Percentiles rank a stretch among this genome's conserved stretches.
Conservation (phyloP, 352 stramenopile species). For the Pythium biforme region DNA sequence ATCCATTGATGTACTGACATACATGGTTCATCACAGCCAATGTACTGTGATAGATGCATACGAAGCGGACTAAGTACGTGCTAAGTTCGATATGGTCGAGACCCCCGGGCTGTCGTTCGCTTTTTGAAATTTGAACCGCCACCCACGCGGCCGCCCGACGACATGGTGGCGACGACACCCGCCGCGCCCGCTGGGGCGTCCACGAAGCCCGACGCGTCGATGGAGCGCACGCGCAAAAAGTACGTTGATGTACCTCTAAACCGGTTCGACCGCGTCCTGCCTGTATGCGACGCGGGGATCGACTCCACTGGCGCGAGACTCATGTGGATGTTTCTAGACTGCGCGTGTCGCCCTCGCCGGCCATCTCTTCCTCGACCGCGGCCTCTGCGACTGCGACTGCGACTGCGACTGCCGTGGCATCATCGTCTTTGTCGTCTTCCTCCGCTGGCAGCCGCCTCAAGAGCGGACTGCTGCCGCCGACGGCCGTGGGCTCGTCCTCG, state of each 20-base stretch:
- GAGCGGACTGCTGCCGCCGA: conserved; percentile 20
- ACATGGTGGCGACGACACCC: conserved; percentile 6
- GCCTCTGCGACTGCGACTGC: too few species aligned
- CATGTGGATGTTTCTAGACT: too few species aligned
- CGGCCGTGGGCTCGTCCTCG: not conserved
- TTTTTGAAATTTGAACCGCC: conserved; percentile 27
- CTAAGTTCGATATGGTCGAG: conserved; percentile 22
- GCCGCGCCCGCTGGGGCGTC: not conserved
- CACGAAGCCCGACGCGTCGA: conserved; percentile 1
- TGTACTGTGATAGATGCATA: conserved; percentile 29
- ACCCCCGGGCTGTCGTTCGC: not conserved
- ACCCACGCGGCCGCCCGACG: not conserved
- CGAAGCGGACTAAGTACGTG: conserved; percentile 11
- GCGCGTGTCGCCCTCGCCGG: conserved; percentile 19
- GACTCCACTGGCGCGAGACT: too few species aligned
- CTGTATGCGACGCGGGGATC: too few species aligned
- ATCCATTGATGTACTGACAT: conserved; percentile 37
- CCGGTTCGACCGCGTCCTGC: too few species aligned
- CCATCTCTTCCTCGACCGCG: not conserved
- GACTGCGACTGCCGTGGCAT: too few species aligned
- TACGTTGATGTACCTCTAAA: too few species aligned
- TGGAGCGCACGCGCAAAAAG: conserved; percentile 30
- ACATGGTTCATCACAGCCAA: conserved; percentile 9
- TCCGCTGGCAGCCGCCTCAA: conserved; percentile 6
- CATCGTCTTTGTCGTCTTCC: not conserved